Base-by-base conservation (phyloP, 257 asterid genomes). In the Ocimum tenuiflorum region DNA sequence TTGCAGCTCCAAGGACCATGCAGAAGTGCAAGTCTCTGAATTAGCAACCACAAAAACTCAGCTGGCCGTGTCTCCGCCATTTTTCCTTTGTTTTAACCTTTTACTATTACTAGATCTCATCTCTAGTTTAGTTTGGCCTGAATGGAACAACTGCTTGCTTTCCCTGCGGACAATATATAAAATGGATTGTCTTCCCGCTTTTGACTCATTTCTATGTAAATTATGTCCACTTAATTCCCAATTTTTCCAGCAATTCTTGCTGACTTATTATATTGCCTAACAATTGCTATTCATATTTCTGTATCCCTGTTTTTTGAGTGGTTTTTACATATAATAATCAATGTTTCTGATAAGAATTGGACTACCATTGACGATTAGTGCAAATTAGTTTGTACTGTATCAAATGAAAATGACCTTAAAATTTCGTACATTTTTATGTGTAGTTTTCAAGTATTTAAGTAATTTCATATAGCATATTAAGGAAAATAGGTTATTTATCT, bases 1-100 rank as follows among this genome's bases (percentile, higher is more conserved):
- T 63, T 77, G 79, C 86, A 89, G 96, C 94, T 83, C 95, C 96
- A 43, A 86, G 90, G 70, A 68, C 84, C 12, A 72, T 81, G 80
- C 85, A 89, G 81, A 89, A 85, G 80, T 64, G 82, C 85, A 85
- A 87, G 80, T 80, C 72, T 70, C 82, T 79, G 63, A 79, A 66
- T 62, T 79, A 82, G 76, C 24, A n/a, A n/a, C n/a, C n/a, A 58
- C 19, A 35, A n/a, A 36, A 42, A n/a, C 50, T 9, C 6, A 58
- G 27, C 41, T 65, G 65, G 29, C 3, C 0, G 4, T 12, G 70
- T 48, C 50, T 19, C 52, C 48, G 52, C 39, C 19, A 60, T 31
- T 33, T 17, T 36, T 59, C 18, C 38, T 19, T 49, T 22, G 55
- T 55, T 35, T 61, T 58, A 50, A 58, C 45, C 43, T 35, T 42